Percentiles rank a stretch among this genome's conserved stretches.
Evolutionary conservation across 2,329 filamentous ascomycete species (phyloP).

Genomic region (Chrysoporthe deuterocubensis): DNA sequence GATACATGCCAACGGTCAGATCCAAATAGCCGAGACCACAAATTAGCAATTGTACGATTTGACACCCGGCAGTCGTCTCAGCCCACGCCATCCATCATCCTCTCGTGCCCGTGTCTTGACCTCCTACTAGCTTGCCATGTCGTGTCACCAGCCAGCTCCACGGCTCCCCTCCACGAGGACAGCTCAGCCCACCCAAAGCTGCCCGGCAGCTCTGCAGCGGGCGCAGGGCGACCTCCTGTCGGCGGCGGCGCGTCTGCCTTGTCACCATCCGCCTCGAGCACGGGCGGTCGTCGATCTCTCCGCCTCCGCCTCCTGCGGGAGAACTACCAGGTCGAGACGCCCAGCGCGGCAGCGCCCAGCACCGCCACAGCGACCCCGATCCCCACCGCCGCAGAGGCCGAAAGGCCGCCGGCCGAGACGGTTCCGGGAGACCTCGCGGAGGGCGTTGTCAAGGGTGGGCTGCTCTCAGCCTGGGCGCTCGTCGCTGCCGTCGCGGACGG

Average conservation of each 20-base stretch:
- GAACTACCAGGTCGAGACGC: neutral
- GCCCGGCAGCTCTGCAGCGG: neutral
- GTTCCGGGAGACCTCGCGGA: neutral
- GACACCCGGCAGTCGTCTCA: too few species aligned
- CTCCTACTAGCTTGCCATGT: neutral
- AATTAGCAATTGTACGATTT: too few species aligned
- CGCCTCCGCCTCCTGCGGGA: conserved; percentile 9
- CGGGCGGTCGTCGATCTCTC: neutral
- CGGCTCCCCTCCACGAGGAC: neutral
- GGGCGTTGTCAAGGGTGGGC: neutral
- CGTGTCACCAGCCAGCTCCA: neutral
- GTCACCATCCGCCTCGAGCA: neutral
- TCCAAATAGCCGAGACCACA: too few species aligned
- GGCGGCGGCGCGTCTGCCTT: neutral
- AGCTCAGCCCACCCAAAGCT: neutral
- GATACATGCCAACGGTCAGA: too few species aligned
- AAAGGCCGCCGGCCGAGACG: neutral
- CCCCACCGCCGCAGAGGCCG: conserved; percentile 12
- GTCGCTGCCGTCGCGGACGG: neutral
- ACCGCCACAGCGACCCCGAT: neutral
- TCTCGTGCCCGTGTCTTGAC: neutral
- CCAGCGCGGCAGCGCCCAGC: neutral
- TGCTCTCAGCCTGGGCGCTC: neutral
- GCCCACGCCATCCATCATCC: neutral
- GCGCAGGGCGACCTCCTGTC: neutral